Conservation (phyloP, 352 stramenopile genomes). For the Globisporangium nagaii region DNA sequence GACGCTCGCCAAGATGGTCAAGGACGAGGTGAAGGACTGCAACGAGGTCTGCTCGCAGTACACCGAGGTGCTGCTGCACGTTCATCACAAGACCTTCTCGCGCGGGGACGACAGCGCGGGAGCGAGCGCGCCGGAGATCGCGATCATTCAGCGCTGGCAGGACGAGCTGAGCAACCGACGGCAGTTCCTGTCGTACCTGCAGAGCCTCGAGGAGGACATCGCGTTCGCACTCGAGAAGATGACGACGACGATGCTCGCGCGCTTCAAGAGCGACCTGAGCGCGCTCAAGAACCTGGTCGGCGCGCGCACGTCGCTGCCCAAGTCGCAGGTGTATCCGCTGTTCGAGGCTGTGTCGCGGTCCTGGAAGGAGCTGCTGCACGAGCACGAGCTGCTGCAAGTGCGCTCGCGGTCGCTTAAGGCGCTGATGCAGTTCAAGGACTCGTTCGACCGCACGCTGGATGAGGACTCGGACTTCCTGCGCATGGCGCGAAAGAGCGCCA, state of each 20-base stretch:
- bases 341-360: slow-evolving; percentile 87
- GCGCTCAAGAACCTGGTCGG: slow-evolving; percentile 83
- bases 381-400: slow-evolving; percentile 67
- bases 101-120: background rate
- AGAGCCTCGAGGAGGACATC: slow-evolving; percentile 91
- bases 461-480: slow-evolving; percentile 52
- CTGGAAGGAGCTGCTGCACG: slow-evolving; percentile 74
- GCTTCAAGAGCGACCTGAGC: slow-evolving; percentile 61
- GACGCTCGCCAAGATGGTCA: slow-evolving; percentile 38
- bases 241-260: slow-evolving; percentile 43
- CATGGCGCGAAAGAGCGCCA: slow-evolving; percentile 41
- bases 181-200: slow-evolving; percentile 89
- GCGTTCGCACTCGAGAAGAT: slow-evolving; percentile 82
- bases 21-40: slow-evolving; percentile 51
- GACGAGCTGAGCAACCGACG: slow-evolving; percentile 90
- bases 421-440: slow-evolving; percentile 73
- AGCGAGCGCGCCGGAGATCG: slow-evolving; percentile 8
- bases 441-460: slow-evolving; percentile 50
- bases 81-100: slow-evolving; percentile 50
- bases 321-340: slow-evolving; percentile 92
- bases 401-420: slow-evolving; percentile 62
- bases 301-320: slow-evolving; percentile 83
- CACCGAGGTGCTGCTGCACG: slow-evolving; percentile 69
- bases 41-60: slow-evolving; percentile 79
- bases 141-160: slow-evolving; percentile 80